Evolutionary conservation across 2,329 filamentous ascomycete genomes (phyloP).

Genomic region (Colletotrichum plurivorum): DNA sequence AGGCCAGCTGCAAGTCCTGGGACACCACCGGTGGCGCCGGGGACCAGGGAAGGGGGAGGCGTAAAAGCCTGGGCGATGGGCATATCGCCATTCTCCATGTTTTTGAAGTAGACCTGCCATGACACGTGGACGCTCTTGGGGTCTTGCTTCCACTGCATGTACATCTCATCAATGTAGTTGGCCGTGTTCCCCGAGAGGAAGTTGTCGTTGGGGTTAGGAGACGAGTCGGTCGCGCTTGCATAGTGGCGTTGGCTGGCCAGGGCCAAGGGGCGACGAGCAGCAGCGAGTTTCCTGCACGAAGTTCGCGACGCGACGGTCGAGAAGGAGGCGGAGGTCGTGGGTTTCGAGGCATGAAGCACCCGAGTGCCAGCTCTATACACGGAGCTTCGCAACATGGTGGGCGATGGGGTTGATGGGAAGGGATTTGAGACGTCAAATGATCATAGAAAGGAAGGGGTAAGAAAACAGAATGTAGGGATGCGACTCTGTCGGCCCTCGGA

Average conservation of each 20-base stretch:
- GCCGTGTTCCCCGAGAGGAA: constrained; percentile 97
- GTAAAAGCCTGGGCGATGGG: constrained; percentile 97
- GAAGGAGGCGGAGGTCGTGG: constrained; percentile 56
- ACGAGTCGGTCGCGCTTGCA: constrained; percentile 67
- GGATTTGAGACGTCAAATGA: constrained; percentile 7
- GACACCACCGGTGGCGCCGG: constrained; percentile 83
- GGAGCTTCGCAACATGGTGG: constrained; percentile 79
- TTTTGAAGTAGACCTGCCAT: constrained; percentile 99
- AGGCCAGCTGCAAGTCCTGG: constrained; percentile 79
- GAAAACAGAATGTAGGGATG: constrained; percentile 22
- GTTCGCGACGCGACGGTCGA: constrained; percentile 56
- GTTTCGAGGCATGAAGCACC: constrained; percentile 71
- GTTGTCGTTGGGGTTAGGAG: constrained; percentile 89
- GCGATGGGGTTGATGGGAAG: constrained; percentile 17
- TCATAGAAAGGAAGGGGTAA: constrained; percentile 24
- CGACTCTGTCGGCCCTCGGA: constrained; percentile 37
- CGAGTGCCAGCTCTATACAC: constrained; percentile 75
- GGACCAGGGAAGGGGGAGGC: constrained; percentile 92
- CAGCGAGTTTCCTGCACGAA: constrained; percentile 60
- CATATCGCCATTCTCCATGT: constrained; percentile 99
- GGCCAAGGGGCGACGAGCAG: constrained; percentile 65
- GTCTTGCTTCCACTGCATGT: constrained; percentile 96
- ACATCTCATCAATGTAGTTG: constrained; percentile 99
- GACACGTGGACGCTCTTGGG: constrained; percentile 95
- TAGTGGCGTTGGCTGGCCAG: constrained; percentile 66